Base-by-base conservation (phyloP, 257 asterid species). In the Scutellaria barbata region DNA sequence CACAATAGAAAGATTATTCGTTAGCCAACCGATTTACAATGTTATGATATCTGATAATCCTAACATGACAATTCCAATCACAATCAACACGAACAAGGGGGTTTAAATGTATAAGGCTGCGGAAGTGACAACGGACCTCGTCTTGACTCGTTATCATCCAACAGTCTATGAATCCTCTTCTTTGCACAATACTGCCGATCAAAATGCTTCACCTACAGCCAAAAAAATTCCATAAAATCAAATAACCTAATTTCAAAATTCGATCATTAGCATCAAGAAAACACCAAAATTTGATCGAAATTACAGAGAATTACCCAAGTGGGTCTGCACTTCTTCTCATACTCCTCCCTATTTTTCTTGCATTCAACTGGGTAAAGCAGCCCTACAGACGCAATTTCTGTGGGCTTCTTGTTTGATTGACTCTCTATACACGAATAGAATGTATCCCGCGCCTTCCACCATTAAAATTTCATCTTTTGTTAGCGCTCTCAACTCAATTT, bases 111-210 rank as follows among this genome's bases (percentile, higher is more conserved):
- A 66, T 61, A 82, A 80, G 85, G 82, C 84, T 81, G 92, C 46
- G 97, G 96, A 77, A 93, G 96, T 37, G 83, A 75, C 92, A 91
- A 80, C 84, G 92, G 96, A 91, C 99, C 99, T 91, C 96, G 86
- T 85, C 96, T 87, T 42, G 90, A 73, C 55, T 88, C 96, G 42
- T 67, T 81, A 74, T 94, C 99, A 75, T 91, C 99, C 95, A 94
- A 80, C 59, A 88, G 93, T 88, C 99, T 86, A 59, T 86, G 88
- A 78, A 80, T 89, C 79, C 90, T 87, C 90, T 84, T 91, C 81
- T 89, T 89, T 33, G 82, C 88, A 80, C 99, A 94, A 75, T 91
- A 86, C 77, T 87, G 96, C 90, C 97, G 77, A 76, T 94, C 99
- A 73, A 94, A 94, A 86, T 91, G 97, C 85, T 89, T 91, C 81